A percentile compares a stretch with the other conserved stretches of the same genome.
phyloP scores from a whole-genome alignment of 495 filamentous ascomycete genomes.

The Podospora anserina region DNA sequence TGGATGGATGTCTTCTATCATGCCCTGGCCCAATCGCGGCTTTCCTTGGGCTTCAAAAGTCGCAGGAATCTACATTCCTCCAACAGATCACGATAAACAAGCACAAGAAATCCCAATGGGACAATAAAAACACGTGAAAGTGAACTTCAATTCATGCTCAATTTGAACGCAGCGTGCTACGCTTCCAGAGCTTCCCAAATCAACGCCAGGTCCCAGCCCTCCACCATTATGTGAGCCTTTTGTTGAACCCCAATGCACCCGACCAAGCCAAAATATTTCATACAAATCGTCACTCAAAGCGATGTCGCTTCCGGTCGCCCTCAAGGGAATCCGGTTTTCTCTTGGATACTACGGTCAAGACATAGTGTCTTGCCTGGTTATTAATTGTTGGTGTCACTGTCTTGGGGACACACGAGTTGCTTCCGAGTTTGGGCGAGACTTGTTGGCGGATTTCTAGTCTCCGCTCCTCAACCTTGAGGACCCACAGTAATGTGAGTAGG shows the following conservation, averaged over 20 bases:
- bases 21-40: too few relatives aligned
- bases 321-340: slow-evolving; percentile 2
- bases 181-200: background rate
- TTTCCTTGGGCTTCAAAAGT: too few relatives aligned
- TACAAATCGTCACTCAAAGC: slow-evolving; percentile 21
- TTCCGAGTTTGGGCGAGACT: slow-evolving; percentile 22
- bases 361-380: slow-evolving; percentile 13
- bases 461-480: slow-evolving; percentile 48
- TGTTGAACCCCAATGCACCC: slow-evolving; percentile 2
- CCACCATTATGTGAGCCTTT: background rate
- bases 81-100: background rate
- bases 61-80: too few relatives aligned
- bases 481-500: slow-evolving; percentile 53
- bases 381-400: slow-evolving; percentile 21
- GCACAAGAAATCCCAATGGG: background rate
- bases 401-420: slow-evolving; percentile 26
- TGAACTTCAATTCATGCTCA: background rate
- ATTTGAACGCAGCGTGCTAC: background rate
- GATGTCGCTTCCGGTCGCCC: slow-evolving; percentile 5
- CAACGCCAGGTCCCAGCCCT: background rate
- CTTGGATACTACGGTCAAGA: slow-evolving; percentile 26
- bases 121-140: background rate
- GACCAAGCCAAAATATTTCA: slow-evolving; percentile 13
- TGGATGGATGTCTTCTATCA: too few relatives aligned
- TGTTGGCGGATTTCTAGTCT: slow-evolving; percentile 29